Conservation (phyloP, 2,329 filamentous ascomycete genomes). For the Alternaria sp. region DNA sequence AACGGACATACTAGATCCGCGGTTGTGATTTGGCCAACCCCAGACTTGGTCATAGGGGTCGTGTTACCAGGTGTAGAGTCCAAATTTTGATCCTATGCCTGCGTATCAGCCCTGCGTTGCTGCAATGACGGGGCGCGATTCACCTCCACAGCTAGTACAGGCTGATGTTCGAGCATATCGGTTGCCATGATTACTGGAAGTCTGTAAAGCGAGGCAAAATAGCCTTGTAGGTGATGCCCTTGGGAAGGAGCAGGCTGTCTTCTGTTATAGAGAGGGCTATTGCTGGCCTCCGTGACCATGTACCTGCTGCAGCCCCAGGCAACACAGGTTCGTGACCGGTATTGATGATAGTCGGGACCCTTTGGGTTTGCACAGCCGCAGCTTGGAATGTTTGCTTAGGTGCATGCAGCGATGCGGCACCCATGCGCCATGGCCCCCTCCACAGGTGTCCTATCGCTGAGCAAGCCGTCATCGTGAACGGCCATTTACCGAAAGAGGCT, state of each 20-base stretch:
- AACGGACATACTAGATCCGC: constrained; percentile 20
- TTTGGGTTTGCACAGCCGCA: constrained; percentile 31
- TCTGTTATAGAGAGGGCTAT: constrained; percentile 28
- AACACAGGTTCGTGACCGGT: constrained; percentile 18
- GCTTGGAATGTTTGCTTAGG: neutral
- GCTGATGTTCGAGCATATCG: constrained; percentile 25
- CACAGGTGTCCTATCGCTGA: neutral
- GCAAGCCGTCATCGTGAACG: neutral
- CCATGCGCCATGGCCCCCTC: neutral
- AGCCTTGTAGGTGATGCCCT: constrained; percentile 31
- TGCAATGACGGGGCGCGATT: constrained; percentile 20
- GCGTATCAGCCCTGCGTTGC: constrained; percentile 32
- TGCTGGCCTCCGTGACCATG: constrained; percentile 36
- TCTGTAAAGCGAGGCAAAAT: constrained; percentile 9
- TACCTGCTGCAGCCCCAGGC: constrained; percentile 20
- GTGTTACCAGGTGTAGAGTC: constrained; percentile 15
- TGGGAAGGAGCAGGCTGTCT: constrained; percentile 19
- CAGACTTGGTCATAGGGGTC: constrained; percentile 32
- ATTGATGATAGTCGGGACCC: constrained; percentile 6
- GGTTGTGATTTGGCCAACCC: constrained; percentile 25
- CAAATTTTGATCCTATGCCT: constrained; percentile 21
- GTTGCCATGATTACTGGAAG: constrained; percentile 25
- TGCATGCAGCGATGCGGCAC: neutral
- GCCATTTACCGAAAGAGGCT: neutral
- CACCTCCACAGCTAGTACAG: constrained; percentile 22